Evolutionary conservation across 768 basidiomycete species (phyloP).

Genomic region (Suillus luteus): DNA sequence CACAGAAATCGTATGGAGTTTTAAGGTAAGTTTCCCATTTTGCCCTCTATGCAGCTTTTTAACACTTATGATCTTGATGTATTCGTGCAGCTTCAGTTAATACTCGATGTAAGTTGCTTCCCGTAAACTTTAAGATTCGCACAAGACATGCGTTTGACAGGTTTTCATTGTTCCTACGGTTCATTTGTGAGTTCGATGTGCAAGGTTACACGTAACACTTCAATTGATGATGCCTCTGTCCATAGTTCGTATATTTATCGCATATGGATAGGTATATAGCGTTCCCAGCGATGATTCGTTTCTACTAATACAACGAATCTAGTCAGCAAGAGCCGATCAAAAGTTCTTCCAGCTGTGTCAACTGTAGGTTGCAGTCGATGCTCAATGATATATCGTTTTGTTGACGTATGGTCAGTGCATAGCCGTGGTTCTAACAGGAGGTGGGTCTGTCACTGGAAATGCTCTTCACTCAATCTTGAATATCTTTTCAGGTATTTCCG

Average conservation of each 20-base stretch:
- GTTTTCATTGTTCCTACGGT: background rate
- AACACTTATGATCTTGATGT: background rate
- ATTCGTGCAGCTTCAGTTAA: background rate
- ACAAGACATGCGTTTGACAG: background rate
- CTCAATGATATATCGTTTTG: background rate
- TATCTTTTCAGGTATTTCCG: background rate
- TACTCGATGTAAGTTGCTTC: background rate
- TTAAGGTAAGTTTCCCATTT: background rate
- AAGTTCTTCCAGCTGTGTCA: background rate
- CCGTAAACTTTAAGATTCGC: background rate
- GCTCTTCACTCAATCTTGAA: background rate
- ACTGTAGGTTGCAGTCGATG: background rate
- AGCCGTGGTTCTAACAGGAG: background rate
- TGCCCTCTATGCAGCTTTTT: background rate
- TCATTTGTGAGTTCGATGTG: background rate
- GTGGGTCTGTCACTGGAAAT: background rate
- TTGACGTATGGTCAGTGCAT: background rate
- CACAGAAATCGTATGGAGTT: constrained; percentile 1
- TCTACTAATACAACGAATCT: too few species aligned
- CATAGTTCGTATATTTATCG: background rate
- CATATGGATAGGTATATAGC: constrained; percentile 3
- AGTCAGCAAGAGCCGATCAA: background rate
- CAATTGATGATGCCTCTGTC: background rate
- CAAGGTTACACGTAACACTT: background rate
- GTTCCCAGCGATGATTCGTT: too few species aligned